Evolutionary conservation across 1,284 basidiomycete genomes (phyloP), one percentile per base, ranked within the genome.

Genomic region (Anthracocystis setariae): DNA sequence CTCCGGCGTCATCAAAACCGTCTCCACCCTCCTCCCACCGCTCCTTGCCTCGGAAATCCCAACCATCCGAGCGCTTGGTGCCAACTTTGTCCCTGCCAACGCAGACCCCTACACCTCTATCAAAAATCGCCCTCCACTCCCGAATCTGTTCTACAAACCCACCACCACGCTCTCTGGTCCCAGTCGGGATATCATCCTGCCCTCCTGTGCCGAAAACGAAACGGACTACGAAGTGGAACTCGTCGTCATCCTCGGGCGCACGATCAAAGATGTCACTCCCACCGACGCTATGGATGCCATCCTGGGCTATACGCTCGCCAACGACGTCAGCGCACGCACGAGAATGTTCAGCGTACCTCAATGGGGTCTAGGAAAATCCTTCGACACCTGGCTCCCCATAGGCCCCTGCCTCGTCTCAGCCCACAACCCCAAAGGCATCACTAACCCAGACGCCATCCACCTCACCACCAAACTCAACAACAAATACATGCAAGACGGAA

Each of bases 381-480:
- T 74, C 45, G 76, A 78, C 27, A 45, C 44, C 8, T 77, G 52
- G 49, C 38, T 78, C 3, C 76, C 76, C 38, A 47, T 77, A 24
- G 68, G 69, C 4, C 64, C 68, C 2, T 44, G 40, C 21, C 25
- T 74, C 27, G 63, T 72, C 20, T 67, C 63, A 9, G 56, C 64
- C 10, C 39, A 45, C 12, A 59, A 67, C 37, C 87, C 88, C 9
- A 84, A 85, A 2, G 83, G 86, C 1, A 86, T 93, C 53, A 85
- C 87, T 0, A 87, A 94, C 78, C 91, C 92, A 12, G 90, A 92
- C 76, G 85, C 84, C 0, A 80, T 94, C 10, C 83, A 85, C 0
- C 85, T 94, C 27, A 89, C 87, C 73, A 88, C 88, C 23, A 85
- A 86, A 1, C 83, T 94, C 38, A 93, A 94, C 77, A 90, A 88